Base-by-base conservation (phyloP, 768 basidiomycete genomes). In the Trametes coccinea region DNA sequence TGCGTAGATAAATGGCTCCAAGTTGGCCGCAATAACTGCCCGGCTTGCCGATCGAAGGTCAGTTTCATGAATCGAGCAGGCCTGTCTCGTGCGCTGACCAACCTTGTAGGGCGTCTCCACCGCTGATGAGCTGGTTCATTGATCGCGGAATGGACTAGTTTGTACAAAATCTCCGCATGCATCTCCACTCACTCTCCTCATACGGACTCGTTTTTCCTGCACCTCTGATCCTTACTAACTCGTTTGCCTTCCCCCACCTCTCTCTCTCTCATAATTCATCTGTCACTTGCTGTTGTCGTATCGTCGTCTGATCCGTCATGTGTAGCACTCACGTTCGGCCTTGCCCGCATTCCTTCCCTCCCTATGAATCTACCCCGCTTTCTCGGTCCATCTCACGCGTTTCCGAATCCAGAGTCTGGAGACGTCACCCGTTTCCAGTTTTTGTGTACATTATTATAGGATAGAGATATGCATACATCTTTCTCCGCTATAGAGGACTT, bases 1-100 rank as follows among this genome's bases (percentile, higher is more conserved):
- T 97, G 95, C 66, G 92, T 97, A 5, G 95, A 97, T 70, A 86
- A 81, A 61, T 96, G 95, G 93, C 78, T 96, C 37, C 67, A 69
- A 55, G 85, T 82, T 5, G 93, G 94, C 3, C 81, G 87, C 59
- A 97, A 97, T 69, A 93, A 92, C 60, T 97, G 95, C 72, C 95
- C 95, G 37, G 92, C 92, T 6, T 97, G 95, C 76, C 87, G 95
- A 52, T 81, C 86, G 37, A 88, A 82, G 79, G 89, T 89, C 54
- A 40, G 82, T 48, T 27, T 1, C 10, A 22, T 22, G 22, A 22
- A 22, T 22, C 22, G 22, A 22, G 22, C 22, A 82, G 79, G 89
- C 88, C 54, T 37, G 82, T 48, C 34, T 1, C 10, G 6, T 49
- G 30, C 14, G 30, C 48, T 49, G 30, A 49, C 48, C 11, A 11